Percentiles rank a stretch among this genome's conserved stretches.
Conservation (phyloP, 2,329 filamentous ascomycete species). For the Hypocreales sp. region DNA sequence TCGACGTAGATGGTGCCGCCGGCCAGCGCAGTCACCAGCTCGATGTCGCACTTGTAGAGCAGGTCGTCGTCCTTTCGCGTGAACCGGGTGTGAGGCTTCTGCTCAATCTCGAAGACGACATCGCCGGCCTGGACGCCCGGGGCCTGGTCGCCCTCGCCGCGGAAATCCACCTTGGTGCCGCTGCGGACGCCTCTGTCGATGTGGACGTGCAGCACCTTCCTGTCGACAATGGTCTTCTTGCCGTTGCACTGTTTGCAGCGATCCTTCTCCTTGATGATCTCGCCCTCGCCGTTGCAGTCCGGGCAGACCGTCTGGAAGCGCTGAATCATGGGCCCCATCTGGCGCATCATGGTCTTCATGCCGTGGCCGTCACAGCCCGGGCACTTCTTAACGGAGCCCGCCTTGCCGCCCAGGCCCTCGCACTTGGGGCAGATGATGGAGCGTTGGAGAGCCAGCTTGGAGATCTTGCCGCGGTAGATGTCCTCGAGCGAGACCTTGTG, state of each 20-base stretch:
- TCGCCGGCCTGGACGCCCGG: conserved; percentile 89
- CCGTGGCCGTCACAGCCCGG: conserved; percentile 80
- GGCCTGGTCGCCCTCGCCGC: conserved; percentile 89
- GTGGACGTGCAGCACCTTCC: conserved; percentile 96
- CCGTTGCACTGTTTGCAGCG: conserved; percentile 91
- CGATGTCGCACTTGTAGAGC: conserved; percentile 88
- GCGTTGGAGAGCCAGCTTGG: conserved; percentile 92
- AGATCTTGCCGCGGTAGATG: conserved; percentile 94
- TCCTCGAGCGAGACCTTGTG: conserved; percentile 98
- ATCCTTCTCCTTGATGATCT: conserved; percentile 93
- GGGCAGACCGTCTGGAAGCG: conserved; percentile 98
- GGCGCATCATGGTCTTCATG: conserved; percentile 99
- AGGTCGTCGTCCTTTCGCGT: conserved; percentile 93
- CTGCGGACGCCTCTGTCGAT: conserved; percentile 88
- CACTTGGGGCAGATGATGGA: conserved; percentile 95
- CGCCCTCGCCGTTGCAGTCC: conserved; percentile 94
- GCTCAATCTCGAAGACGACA: conserved; percentile 96
- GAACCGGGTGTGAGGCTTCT: conserved; percentile 95
- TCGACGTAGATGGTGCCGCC: conserved; percentile 86
- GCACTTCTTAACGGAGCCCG: conserved; percentile 92
- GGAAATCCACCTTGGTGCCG: conserved; percentile 94
- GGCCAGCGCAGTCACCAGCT: conserved; percentile 85
- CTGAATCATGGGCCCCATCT: conserved; percentile 99
- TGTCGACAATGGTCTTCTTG: conserved; percentile 96
- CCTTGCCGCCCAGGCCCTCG: conserved; percentile 87